phyloP scores from a whole-genome alignment of 345 rosid genomes.

The Turnera subulata region DNA sequence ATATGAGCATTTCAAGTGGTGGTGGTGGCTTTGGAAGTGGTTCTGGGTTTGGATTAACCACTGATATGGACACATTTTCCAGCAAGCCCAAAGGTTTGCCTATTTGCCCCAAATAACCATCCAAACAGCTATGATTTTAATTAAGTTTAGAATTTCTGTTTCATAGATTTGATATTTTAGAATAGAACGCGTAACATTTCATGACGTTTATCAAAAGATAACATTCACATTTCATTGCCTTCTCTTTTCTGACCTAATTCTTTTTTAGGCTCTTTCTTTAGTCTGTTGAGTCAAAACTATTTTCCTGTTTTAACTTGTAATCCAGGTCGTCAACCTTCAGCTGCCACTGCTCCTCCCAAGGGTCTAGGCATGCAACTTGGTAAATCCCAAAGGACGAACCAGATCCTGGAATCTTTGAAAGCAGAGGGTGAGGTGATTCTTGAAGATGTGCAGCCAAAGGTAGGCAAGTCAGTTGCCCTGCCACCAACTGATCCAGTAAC shows the following conservation, averaged over 20 bases:
- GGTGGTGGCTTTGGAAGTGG: slow-evolving; percentile 39
- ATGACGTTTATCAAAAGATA: too few relatives aligned
- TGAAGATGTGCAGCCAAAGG: slow-evolving; percentile 83
- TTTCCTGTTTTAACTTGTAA: too few relatives aligned
- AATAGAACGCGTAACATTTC: too few relatives aligned
- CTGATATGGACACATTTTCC: slow-evolving; percentile 72
- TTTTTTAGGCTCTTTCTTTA: too few relatives aligned
- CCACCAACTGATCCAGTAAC: slow-evolving; percentile 89
- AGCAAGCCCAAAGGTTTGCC: slow-evolving; percentile 79
- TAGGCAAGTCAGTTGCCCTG: slow-evolving; percentile 47
- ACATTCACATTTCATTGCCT: too few relatives aligned
- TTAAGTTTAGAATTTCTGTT: background rate
- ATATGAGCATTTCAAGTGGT: slow-evolving; percentile 72
- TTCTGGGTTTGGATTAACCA: slow-evolving; percentile 58
- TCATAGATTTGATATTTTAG: too few relatives aligned
- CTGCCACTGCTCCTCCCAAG: slow-evolving; percentile 91
- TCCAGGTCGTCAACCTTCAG: slow-evolving; percentile 74
- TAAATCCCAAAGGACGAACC: slow-evolving; percentile 77
- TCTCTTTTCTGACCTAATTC: background rate
- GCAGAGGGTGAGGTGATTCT: slow-evolving; percentile 97
- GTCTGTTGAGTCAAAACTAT: too few relatives aligned
- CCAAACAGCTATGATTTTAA: background rate
- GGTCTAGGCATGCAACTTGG: slow-evolving; percentile 99
- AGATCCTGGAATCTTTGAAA: slow-evolving; percentile 87
- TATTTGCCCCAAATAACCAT: slow-evolving; percentile 2